Evolutionary conservation across 257 asterid genomes (phyloP), one percentile per base, ranked within the genome.

Genomic region (Nicotiana tomentosiformis): DNA sequence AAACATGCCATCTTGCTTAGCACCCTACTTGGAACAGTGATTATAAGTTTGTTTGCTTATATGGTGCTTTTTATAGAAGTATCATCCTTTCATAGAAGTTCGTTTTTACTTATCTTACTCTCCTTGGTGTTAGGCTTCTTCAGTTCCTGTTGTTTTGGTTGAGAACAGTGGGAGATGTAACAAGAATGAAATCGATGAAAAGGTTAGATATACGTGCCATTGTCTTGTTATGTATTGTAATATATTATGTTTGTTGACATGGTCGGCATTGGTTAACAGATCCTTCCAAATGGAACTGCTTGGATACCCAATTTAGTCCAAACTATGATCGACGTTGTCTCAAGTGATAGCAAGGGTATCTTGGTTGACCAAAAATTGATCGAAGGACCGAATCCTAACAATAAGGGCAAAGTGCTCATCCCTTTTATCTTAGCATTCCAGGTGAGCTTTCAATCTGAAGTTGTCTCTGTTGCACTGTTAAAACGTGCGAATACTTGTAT

Each of bases 111-210:
- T 26, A 51, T 76, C 64, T 4, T 15, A 15, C 64, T 51, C 17
- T 8, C 10, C 7, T 51, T 76, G 80, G 46, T 76, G 60, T 76
- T 53, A 94, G 99, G 90, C 81, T 39, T 87, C 82, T 82, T 86
- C 85, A 4, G 86, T 95, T 83, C 97, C 98, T 8, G 89, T 94
- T 84, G 98, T 94, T 83, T 89, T 95, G 90, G 98, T 95, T 85
- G 99, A 96, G 89, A 96, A 96, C 90, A 96, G 97, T 57, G 97
- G 98, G 83, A 92, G 99, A 84, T 96, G 99, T 82, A 89, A 88
- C 91, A 96, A 95, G 96, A 96, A 96, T 64, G 97, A 96, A 49
- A 32, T 66, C 5, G 98, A 95, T 10, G 99, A 96, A 87, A 96
- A 95, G 99, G 99, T 96, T 43, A 35, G 86, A 51, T 0, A 7